Evolutionary conservation across 2,329 filamentous ascomycete species (phyloP), one percentile per base, ranked within the genome.

Genomic region (Samsoniella hepiali): DNA sequence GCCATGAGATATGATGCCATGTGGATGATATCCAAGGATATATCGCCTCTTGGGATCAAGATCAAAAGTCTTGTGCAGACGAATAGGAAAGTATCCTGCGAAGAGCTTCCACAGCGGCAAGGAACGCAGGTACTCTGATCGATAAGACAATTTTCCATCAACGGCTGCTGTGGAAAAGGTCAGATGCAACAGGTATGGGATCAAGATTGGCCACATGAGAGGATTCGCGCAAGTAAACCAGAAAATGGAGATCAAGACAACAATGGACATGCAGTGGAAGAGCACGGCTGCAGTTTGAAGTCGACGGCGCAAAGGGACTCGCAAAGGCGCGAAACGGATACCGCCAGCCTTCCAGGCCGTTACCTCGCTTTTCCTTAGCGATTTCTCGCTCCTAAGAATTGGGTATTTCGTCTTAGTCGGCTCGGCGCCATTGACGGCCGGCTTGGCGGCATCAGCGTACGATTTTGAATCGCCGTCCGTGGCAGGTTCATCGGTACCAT

Each of bases 1-100:
- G n/a, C 94, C 95, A 70, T 97, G 92, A 5, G 91, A 95, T 71
- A 99, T 97, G 75, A 99, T 98, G 31, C 95, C 94, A 73, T 99
- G 95, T 0, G 95, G 95, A 71, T 98, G 95, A 75, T 98, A 98
- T 51, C 94, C 94, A 70, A 99, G 93, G 67, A 99, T 93, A 78
- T 98, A 99, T 76, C 96, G 97, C 66, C 93, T 84, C 1, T 89
- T 92, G 0, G 92, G 84, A 29, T 90, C 85, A 7, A 99, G 84
- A 63, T 89, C 83, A 68, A 90, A 84, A 4, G 91, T 95, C 68
- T 95, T 91, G 78, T 98, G 93, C 45, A 99, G 83, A 63, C 85
- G 85, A 55, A 93, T 91, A 4, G 95, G 95, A 72, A 96, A 99
- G 79, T 98, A 99, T 17, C 87, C 91, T 32, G 91, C 93, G 73